phyloP scores from a whole-genome alignment of 495 filamentous ascomycete species.

The Friedmanniomyces simplex region DNA sequence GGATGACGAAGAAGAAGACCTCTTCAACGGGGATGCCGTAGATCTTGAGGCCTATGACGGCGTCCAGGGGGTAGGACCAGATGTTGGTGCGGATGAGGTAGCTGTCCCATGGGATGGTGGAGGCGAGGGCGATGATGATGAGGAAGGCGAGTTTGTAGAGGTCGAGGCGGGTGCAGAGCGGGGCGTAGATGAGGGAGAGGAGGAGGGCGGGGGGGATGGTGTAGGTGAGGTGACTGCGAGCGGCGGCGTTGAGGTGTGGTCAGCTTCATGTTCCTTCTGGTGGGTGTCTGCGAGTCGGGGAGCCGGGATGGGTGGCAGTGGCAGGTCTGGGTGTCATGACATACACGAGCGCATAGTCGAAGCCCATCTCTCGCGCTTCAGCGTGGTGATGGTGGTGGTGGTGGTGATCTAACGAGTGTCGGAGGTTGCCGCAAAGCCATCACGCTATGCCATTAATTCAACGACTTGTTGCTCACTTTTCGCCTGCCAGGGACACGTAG shows the following conservation, averaged over 20 bases:
- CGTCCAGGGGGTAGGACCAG: conserved; percentile 57
- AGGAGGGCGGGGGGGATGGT: conserved; percentile 51
- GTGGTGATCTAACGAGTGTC: not conserved
- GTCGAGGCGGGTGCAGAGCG: conserved; percentile 48
- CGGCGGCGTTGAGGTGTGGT: no score
- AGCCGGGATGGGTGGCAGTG: not conserved
- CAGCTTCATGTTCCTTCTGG: no score
- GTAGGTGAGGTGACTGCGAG: conserved; percentile 51
- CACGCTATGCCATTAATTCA: no score
- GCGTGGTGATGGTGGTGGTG: no score
- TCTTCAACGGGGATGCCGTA: conserved; percentile 55
- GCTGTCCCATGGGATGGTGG: conserved; percentile 61
- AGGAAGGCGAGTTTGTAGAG: conserved; percentile 48
- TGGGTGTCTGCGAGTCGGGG: not conserved
- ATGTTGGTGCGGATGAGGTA: conserved; percentile 52
- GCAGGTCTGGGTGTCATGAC: conserved; percentile 13
- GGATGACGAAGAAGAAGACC: conserved; percentile 65
- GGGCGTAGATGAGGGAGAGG: conserved; percentile 47
- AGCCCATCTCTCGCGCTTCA: conserved; percentile 39
- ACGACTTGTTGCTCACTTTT: no score
- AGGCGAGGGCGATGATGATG: conserved; percentile 45
- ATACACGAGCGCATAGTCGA: conserved; percentile 58
- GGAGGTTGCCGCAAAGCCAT: not conserved
- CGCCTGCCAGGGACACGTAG: no score
- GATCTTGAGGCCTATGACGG: conserved; percentile 46